Conservation (phyloP, 1,284 basidiomycete genomes). For the Irpex sp. region DNA sequence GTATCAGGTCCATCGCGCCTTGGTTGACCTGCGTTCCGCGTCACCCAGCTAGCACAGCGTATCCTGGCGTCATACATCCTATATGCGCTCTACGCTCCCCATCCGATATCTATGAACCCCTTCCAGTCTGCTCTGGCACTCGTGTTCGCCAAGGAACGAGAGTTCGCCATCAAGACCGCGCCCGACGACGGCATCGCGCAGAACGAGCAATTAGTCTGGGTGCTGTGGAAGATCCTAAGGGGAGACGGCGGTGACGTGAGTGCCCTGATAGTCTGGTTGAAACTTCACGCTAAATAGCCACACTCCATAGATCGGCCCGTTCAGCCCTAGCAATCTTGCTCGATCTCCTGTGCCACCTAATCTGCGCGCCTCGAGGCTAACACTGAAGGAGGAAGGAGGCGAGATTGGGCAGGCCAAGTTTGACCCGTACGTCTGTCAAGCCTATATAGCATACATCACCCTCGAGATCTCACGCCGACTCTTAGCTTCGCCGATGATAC, state of each 20-base stretch:
- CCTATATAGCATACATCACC: neutral
- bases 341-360: constrained; percentile 65
- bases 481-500: constrained; percentile 30
- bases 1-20: neutral
- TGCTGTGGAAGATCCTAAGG: constrained; percentile 75
- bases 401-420: constrained; percentile 35
- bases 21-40: constrained; percentile 6
- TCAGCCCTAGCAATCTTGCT: constrained; percentile 65
- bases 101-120: constrained; percentile 71
- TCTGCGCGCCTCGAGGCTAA: constrained; percentile 61
- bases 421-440: constrained; percentile 22
- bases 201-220: constrained; percentile 75
- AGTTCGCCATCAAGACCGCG: constrained; percentile 46
- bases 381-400: constrained; percentile 55
- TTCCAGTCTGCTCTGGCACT: constrained; percentile 65
- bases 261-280: constrained; percentile 9
- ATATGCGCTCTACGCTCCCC: constrained; percentile 68
- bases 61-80: constrained; percentile 73
- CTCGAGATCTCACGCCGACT: constrained; percentile 1
- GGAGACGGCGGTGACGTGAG: constrained; percentile 73
- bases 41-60: constrained; percentile 52
- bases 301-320: constrained; percentile 58
- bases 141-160: constrained; percentile 60
- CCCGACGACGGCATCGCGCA: constrained; percentile 47
- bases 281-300: neutral